phyloP scores from a whole-genome alignment of 1,284 basidiomycete genomes.

The Malassezia caprae region DNA sequence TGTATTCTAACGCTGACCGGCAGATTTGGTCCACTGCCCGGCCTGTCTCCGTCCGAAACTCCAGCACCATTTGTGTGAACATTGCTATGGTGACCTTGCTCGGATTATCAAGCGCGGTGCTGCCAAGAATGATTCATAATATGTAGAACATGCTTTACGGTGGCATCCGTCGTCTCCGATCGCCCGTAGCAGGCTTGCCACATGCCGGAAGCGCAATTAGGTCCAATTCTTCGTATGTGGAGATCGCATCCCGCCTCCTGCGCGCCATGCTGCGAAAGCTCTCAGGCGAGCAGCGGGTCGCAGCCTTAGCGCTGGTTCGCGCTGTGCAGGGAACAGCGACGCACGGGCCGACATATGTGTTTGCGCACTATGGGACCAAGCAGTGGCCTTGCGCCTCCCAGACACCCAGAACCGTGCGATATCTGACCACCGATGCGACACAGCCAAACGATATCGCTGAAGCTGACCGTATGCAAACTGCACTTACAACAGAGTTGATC shows the following conservation, averaged over 20 bases:
- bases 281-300: background rate
- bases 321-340: background rate
- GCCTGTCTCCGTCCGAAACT: constrained; percentile 80
- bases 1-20: constrained; percentile 12
- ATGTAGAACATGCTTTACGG: background rate
- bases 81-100: constrained; percentile 69
- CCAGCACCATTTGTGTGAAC: constrained; percentile 75
- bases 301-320: background rate
- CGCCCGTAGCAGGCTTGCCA: too few relatives aligned
- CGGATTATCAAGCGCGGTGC: constrained; percentile 52
- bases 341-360: background rate
- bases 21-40: constrained; percentile 84
- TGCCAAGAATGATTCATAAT: background rate
- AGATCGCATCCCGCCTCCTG: background rate
- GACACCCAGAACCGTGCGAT: background rate
- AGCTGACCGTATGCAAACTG: background rate
- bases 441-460: background rate
- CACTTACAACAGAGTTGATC: background rate
- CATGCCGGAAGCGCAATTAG: background rate
- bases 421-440: background rate
- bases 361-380: background rate
- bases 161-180: background rate
- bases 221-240: background rate
- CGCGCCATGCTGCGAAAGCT: background rate
- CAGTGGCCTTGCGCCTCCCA: background rate